Evolutionary conservation across 306 rosid genomes (phyloP).

Genomic region (Hylodesmum podocarpum): DNA sequence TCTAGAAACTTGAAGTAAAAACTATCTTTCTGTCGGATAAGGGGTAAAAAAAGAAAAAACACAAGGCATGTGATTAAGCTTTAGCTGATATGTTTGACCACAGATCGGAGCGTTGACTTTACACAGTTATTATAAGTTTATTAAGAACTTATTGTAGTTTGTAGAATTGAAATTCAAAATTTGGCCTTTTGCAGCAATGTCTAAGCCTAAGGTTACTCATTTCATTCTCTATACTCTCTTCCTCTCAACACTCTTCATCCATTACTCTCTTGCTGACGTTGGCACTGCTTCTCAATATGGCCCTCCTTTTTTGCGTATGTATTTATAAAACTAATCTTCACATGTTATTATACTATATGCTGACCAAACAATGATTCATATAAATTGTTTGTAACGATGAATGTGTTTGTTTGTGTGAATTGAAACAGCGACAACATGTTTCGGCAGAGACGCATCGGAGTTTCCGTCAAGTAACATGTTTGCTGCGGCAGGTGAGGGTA

Average conservation of each 20-base stretch:
- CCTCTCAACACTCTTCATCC: slow-evolving; percentile 34
- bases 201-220: neutral
- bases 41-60: no score
- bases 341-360: no score
- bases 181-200: slow-evolving; percentile 36
- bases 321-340: neutral
- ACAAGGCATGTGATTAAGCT: neutral
- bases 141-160: no score
- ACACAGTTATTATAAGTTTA: no score
- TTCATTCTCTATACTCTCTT: neutral
- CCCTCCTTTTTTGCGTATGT: slow-evolving; percentile 67
- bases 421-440: slow-evolving; percentile 59
- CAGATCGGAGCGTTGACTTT: no score
- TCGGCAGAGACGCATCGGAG: slow-evolving; percentile 38
- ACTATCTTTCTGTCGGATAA: no score
- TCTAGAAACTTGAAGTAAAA: no score
- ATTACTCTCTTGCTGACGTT: slow-evolving; percentile 44
- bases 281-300: slow-evolving; percentile 60
- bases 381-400: no score
- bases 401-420: neutral
- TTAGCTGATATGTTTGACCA: no score
- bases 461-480: slow-evolving; percentile 66
- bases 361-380: no score
- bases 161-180: no score
- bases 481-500: slow-evolving; percentile 75